These are phyloP conservation scores for Albifimbria verrucaria DNA, from an alignment of 2,329 filamentous ascomycete genomes.

Conservation along the genomic window DNA sequence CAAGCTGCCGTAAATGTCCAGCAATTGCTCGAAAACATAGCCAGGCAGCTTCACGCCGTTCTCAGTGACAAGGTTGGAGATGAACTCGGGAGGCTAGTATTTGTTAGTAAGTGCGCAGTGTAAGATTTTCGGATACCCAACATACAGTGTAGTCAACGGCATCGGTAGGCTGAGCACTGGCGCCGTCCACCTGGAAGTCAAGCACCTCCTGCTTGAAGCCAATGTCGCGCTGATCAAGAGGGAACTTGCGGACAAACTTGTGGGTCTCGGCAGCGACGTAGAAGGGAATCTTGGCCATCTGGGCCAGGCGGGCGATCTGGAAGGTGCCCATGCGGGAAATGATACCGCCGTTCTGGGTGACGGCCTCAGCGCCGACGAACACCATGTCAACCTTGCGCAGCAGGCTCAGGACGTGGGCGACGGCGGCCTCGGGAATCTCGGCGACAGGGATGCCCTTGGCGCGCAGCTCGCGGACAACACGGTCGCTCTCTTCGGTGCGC, in stretches of 20 bases:
- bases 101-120: neutral
- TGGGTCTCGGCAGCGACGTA: conserved; percentile 94
- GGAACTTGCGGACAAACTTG: conserved; percentile 90
- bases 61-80: conserved; percentile 74
- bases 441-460: conserved; percentile 77
- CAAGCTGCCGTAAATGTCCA: conserved; percentile 55
- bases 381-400: conserved; percentile 60
- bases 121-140: neutral
- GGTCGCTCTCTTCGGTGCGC: conserved; percentile 58
- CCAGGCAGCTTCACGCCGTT: conserved; percentile 68
- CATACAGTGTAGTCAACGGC: conserved; percentile 70
- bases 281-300: conserved; percentile 67
- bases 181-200: conserved; percentile 60
- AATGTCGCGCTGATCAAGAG: conserved; percentile 76
- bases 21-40: conserved; percentile 67
- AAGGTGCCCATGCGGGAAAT: conserved; percentile 83
- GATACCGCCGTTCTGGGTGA: conserved; percentile 91
- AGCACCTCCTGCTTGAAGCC: conserved; percentile 75
- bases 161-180: conserved; percentile 44
- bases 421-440: conserved; percentile 51
- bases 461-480: conserved; percentile 69
- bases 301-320: conserved; percentile 80
- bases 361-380: conserved; percentile 73
- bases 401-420: conserved; percentile 70
- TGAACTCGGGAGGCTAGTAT: conserved; percentile 59